Evolutionary conservation across 2,329 filamentous ascomycete species (phyloP).

Genomic region (Aspergillus intermedius): DNA sequence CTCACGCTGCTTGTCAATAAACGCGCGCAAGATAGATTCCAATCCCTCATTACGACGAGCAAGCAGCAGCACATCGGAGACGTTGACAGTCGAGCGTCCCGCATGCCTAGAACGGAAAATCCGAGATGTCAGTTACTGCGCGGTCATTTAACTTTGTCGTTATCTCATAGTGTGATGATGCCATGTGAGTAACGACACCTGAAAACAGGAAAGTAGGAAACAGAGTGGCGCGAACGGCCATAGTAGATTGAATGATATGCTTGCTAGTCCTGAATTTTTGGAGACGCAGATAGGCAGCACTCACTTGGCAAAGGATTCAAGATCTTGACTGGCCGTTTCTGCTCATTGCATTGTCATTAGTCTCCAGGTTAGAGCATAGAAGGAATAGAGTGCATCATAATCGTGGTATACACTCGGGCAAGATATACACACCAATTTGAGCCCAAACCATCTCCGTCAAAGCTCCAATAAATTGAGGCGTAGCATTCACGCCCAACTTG

Average conservation of each 20-base stretch:
- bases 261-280: background rate
- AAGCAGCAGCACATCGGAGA: conserved; percentile 81
- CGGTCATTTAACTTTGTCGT: background rate
- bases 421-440: conserved; percentile 61
- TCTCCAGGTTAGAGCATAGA: background rate
- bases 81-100: conserved; percentile 69
- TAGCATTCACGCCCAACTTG: conserved; percentile 70
- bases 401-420: background rate
- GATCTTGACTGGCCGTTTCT: conserved; percentile 53
- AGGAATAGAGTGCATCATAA: background rate
- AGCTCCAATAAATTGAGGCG: conserved; percentile 81
- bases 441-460: conserved; percentile 82
- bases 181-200: background rate
- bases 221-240: background rate
- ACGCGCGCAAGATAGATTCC: conserved; percentile 58
- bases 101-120: conserved; percentile 57
- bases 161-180: background rate
- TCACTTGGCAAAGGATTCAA: conserved; percentile 58
- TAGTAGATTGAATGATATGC: too few species aligned
- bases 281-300: conserved; percentile 7
- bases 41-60: conserved; percentile 81
- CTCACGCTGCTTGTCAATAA: conserved; percentile 27
- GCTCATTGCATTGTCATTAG: background rate
- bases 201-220: background rate
- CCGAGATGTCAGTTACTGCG: conserved; percentile 1